Base-by-base conservation (phyloP, 768 basidiomycete genomes). In the Cystofilobasidium capitatum region DNA sequence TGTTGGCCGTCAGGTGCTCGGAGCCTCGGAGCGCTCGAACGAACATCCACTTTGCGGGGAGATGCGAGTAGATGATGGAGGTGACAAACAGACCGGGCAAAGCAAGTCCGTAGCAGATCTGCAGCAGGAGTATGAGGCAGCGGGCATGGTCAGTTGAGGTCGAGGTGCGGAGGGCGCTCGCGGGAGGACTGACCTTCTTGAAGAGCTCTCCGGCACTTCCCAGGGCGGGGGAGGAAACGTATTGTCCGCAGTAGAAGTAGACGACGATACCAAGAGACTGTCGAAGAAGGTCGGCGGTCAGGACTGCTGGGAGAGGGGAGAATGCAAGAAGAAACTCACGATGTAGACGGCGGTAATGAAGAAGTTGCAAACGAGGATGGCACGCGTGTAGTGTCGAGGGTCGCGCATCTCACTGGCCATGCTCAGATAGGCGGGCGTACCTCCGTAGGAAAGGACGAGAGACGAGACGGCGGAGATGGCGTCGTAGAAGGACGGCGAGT, bases 401-500 rank as follows among this genome's bases (percentile, higher is more conserved):
- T 66, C 40, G 29, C 59, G 59, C 71, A 72, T 72, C 61, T 72
- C 71, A 35, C 70, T 70, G 22, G 69, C 59, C 57, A 69, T 61
- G 51, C 64, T 70, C 62, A 73, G 66, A 63, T 16, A 62, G 33
- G 35, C 47, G 9, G 61, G 29, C n/a, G 61, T 45, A 17, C 61
- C 62, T 31, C n/a, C 62, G 62, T 35, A 63, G 17, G 39, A 22
- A 55, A 77, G 73, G 57, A 77, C 70, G 60, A 79, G 59, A 49
- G 73, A 72, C 17, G 58, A 65, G 51, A 77, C 65, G 33, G 76
- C 76, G 47, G 74, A 75, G 71, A 78, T 75, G n/a, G 75, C 71
- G 58, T 70, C 75, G 26, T 69, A 51, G 69, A 71, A 71, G 35
- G 61, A 64, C 20, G 70, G 70, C 26, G 45, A 40, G 22, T 51